Percentiles rank a stretch among this genome's conserved stretches.
Conservation (phyloP, 2,329 filamentous ascomycete genomes). For the Apiospora koreana region DNA sequence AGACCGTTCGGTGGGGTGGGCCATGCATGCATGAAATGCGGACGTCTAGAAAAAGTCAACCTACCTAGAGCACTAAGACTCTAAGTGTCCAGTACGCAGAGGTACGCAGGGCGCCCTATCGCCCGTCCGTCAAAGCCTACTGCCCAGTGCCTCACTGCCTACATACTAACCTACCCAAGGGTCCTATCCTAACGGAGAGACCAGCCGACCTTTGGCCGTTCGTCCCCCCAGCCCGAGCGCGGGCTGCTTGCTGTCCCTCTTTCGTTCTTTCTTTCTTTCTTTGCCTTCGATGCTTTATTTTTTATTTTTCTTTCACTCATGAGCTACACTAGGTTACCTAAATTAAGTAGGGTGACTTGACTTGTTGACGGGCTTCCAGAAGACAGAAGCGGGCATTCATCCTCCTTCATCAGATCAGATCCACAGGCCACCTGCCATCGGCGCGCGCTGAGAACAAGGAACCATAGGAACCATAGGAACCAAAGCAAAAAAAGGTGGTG, state of each 20-base stretch:
- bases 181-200: neutral
- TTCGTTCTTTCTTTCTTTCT: neutral
- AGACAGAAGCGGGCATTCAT: neutral
- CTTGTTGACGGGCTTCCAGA: neutral
- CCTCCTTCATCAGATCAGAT: neutral
- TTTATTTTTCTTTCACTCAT: too few relatives aligned
- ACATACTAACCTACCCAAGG: too few relatives aligned
- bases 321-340: too few relatives aligned
- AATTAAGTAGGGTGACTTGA: neutral
- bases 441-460: neutral
- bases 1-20: slow-evolving; percentile 14
- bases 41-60: slow-evolving; percentile 5
- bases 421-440: neutral
- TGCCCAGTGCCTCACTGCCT: too few relatives aligned
- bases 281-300: neutral
- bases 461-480: neutral
- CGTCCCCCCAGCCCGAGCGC: neutral
- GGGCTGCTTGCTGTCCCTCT: neutral
- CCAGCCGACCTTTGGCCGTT: neutral
- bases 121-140: too few relatives aligned
- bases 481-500: neutral
- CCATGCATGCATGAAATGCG: slow-evolving; percentile 15
- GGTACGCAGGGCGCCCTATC: neutral
- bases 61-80: too few relatives aligned
- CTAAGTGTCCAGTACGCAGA: too few relatives aligned